Conservation (phyloP, 108 stramenopile species). For the Aurantiochytrium sp. region DNA sequence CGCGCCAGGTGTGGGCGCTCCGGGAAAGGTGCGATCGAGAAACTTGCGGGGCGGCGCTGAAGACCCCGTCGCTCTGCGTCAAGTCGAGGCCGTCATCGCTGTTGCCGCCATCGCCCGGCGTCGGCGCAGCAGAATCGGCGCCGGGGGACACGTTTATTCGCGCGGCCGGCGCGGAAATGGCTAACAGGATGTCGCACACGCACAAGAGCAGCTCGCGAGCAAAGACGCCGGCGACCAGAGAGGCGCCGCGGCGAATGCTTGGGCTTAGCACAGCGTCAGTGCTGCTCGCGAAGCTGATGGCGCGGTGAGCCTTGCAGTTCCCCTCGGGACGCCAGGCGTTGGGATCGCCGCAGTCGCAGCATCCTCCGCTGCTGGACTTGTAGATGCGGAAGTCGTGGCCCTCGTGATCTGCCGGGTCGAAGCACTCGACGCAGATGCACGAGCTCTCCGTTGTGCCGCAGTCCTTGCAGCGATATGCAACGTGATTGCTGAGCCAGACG, state of each 20-base stretch:
- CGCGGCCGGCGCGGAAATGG: not conserved
- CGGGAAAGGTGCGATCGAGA: too few species aligned
- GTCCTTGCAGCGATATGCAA: constrained; percentile 23
- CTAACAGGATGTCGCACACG: not conserved
- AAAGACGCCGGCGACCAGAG: not conserved
- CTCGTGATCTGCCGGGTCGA: constrained; percentile 2
- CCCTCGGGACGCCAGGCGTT: not conserved
- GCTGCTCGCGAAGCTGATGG: not conserved
- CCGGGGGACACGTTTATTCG: too few species aligned
- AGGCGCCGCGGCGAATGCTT: not conserved
- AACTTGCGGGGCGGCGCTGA: too few species aligned
- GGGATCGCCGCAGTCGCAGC: constrained; percentile 22
- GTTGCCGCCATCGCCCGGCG: too few species aligned
- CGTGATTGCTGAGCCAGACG: constrained; percentile 24
- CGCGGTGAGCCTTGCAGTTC: not conserved
- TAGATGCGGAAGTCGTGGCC: constrained; percentile 16
- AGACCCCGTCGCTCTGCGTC: too few species aligned
- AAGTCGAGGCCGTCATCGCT: too few species aligned
- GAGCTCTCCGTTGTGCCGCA: constrained; percentile 29
- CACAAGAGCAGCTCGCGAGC: not conserved
- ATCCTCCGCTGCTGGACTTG: not conserved
- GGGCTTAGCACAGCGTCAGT: not conserved
- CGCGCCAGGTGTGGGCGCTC: too few species aligned
- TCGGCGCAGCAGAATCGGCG: too few species aligned
- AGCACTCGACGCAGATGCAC: constrained; percentile 17